These are phyloP conservation scores for Puccinia novopanici DNA, from an alignment of 1,284 basidiomycete genomes.

Conservation along the genomic window DNA sequence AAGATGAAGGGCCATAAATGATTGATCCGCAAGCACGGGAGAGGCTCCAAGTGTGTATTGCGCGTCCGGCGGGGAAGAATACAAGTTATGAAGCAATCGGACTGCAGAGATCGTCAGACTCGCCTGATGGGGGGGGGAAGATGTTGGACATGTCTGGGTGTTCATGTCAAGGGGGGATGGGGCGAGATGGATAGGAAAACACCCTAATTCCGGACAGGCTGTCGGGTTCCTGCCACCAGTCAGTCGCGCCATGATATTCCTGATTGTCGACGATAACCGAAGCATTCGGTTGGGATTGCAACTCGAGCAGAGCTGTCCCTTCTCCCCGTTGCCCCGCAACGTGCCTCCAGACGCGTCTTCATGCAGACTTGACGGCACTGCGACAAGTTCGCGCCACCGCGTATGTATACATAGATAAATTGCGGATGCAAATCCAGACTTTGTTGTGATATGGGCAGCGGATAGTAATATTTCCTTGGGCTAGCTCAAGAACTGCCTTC, in stretches of 20 bases:
- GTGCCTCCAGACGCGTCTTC: too few relatives aligned
- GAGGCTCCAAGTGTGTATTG: background rate
- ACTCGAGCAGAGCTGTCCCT: too few relatives aligned
- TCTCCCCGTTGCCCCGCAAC: too few relatives aligned
- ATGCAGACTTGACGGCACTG: too few relatives aligned
- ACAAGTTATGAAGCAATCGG: background rate
- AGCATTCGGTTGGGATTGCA: too few relatives aligned
- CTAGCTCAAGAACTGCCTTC: too few relatives aligned
- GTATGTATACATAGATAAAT: too few relatives aligned
- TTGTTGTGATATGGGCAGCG: too few relatives aligned
- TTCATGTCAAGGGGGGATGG: background rate
- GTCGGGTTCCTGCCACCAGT: background rate
- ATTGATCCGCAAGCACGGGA: background rate
- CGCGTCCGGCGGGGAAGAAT: background rate
- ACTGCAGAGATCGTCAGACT: background rate
- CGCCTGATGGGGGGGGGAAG: background rate
- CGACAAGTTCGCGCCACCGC: too few relatives aligned
- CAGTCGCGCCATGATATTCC: background rate
- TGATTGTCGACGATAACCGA: too few relatives aligned
- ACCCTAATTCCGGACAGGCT: background rate
- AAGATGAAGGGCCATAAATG: background rate
- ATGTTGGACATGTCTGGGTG: background rate
- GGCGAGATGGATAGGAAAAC: background rate
- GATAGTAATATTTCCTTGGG: too few relatives aligned
- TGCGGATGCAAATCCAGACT: too few relatives aligned